Evolutionary conservation across 1,284 basidiomycete genomes (phyloP), one percentile per base, ranked within the genome.

Genomic region (Microbotryum scabiosae): DNA sequence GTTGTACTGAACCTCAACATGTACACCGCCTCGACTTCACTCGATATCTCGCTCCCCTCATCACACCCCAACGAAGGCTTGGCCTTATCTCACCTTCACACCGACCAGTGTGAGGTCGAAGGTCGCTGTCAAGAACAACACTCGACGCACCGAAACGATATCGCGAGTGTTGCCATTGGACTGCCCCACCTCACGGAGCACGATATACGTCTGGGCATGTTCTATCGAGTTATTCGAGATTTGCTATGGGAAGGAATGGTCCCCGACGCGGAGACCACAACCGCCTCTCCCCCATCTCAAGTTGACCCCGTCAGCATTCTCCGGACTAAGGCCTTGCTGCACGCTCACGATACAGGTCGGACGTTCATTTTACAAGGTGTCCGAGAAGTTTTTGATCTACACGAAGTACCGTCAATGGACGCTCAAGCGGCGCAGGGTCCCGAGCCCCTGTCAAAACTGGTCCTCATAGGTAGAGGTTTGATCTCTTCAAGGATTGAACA

Each of bases 391-490:
- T 94, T 91, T 72, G 91, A 96, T 67, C 80, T 92, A 21, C 76
- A 78, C 3, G 76, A 79, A 59, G 59, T 71, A 6, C 75, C 64
- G 16, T 7, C 5, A 6, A 51, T 43, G 51, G 36, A 10, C 12
- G 23, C 84, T 36, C 61, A 75, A 21, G 73, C 65, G 23, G 70
- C 69, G 50, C 75, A 77, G 49, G 72, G 73, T 47, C 41, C 36
- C 36, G 25, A 30, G 45, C 62, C 61, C 36, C 16, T 41, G 16
- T 41, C 36, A 45, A 92, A 92, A 76, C 71, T 96, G 30, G 88
- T 93, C 2, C 80, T 96, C 60, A 94, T 96, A 59, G 91, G 91
- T 10, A 85, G 85, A 69, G 86, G 87, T 1, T 74, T 94, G 14
- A 71, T 18, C 12, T 41, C 14, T 41, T 41, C 36, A 41, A 41